Evolutionary conservation across 192 early-diverging fungal genomes (phyloP).

Genomic region (Podila minutissima): DNA sequence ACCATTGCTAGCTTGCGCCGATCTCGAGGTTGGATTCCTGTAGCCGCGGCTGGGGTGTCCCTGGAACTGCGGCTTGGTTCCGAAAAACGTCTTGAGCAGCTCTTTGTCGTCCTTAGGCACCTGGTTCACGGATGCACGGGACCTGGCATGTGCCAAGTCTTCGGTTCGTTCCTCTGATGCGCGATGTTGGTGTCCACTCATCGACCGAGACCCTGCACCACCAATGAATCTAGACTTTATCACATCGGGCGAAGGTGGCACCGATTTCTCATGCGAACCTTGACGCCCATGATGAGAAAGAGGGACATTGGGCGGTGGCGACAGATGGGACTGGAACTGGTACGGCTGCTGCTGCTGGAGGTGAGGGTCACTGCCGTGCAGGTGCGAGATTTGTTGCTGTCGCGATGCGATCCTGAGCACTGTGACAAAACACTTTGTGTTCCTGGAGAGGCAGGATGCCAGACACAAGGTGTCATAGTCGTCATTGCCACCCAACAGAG

Average conservation of each 20-base stretch:
- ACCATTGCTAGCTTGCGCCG: neutral
- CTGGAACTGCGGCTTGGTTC: neutral
- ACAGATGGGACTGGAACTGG: neutral
- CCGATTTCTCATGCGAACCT: neutral
- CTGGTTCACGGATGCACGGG: neutral
- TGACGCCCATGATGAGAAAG: neutral
- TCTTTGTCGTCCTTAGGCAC: neutral
- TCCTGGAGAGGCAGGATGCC: conserved; percentile 62
- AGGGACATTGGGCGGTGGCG: neutral
- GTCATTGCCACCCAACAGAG: conserved; percentile 78
- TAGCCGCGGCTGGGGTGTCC: neutral
- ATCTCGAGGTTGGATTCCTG: too few species aligned
- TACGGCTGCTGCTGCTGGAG: neutral
- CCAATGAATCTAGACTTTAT: neutral
- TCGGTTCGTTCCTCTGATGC: neutral
- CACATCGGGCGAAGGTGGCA: neutral
- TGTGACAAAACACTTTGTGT: conserved; percentile 59
- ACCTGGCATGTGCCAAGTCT: neutral
- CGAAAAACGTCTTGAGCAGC: neutral
- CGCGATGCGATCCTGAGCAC: conserved; percentile 57
- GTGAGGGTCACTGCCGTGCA: neutral
- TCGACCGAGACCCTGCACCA: neutral
- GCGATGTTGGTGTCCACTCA: neutral
- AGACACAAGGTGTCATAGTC: conserved; percentile 73
- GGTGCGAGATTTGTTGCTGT: neutral